Evolutionary conservation across 2,329 filamentous ascomycete species (phyloP).

Genomic region (Beauveria asiatica): DNA sequence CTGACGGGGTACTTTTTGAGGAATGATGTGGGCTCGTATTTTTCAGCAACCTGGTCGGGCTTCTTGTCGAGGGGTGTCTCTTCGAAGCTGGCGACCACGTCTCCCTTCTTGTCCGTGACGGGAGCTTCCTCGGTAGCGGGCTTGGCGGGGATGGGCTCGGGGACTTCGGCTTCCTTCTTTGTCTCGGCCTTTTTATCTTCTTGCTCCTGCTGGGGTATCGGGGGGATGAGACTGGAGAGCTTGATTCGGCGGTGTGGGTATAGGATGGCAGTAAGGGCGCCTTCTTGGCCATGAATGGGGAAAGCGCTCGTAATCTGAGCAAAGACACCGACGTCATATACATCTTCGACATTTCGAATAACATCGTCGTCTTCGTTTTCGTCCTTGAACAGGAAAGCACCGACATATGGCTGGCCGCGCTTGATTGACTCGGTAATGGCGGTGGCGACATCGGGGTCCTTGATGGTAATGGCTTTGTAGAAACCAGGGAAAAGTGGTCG

Average conservation of each 20-base stretch:
- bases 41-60: conserved; percentile 38
- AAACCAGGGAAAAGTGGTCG: conserved; percentile 93
- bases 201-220: conserved; percentile 23
- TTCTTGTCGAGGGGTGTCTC: conserved; percentile 61
- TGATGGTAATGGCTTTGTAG: conserved; percentile 97
- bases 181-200: conserved; percentile 38
- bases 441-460: conserved; percentile 80
- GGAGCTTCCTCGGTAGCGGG: conserved; percentile 39
- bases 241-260: conserved; percentile 94
- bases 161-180: conserved; percentile 39
- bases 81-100: conserved; percentile 95
- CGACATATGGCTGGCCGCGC: conserved; percentile 92
- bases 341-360: conserved; percentile 82
- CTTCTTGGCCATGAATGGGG: conserved; percentile 77
- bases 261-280: conserved; percentile 80
- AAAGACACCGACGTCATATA: conserved; percentile 93
- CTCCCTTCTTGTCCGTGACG: conserved; percentile 66
- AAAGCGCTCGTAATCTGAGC: conserved; percentile 97
- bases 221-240: conserved; percentile 73
- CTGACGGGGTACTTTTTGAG: conserved; percentile 86
- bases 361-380: conserved; percentile 89
- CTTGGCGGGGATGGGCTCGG: conserved; percentile 53
- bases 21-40: conserved; percentile 85
- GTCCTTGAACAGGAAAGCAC: conserved; percentile 94
- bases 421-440: conserved; percentile 97